Base-by-base conservation (phyloP, 140 eudicot genomes). In the Eryngium alpinum region DNA sequence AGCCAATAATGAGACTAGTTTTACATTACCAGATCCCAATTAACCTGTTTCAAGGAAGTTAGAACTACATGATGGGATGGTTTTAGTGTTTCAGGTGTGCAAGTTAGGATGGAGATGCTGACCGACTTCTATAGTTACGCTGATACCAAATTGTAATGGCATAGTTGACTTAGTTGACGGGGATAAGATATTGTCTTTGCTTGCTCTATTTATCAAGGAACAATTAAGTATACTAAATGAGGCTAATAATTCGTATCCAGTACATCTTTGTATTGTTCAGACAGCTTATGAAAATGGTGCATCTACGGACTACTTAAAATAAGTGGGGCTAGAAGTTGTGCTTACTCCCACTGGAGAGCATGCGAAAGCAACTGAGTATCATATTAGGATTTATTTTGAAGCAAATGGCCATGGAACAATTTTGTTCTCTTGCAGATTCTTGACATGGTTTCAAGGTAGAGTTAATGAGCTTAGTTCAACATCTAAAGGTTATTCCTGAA, bases 231-330 rank as follows among this genome's bases (percentile, higher is more conserved):
- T 89, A 66, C 85, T 94, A 38, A 74, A 52, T 32, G 86, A 87
- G 49, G 81, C 84, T 62, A 83, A 83, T 34, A 80, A 59, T 28
- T 29, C 79, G 62, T 73, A 84, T 76, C 87, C 84, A 85, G 83
- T 91, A 67, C 86, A 76, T 84, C 89, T 92, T 52, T 97, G 97
- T 79, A 89, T 90, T 80, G 88, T 94, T 73, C 98, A 94, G 72
- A 94, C 97, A 29, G 97, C 97, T 77, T 94, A 94, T 86, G 98
- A 93, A 53, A 94, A 92, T 79, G 97, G 98, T 24, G 97, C 97
- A 80, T 91, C 98, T n/a, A 94, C 97, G 44, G 87, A 91, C 85
- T 94, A 84, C 85, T 84, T 94, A 71, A 90, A 87, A 34, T 76
- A 85, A 21, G 77, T 87, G 85, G 97, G 95, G 25, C 85, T 94